These are phyloP conservation scores for Diaporthe sp. DNA, from an alignment of 2,329 filamentous ascomycete genomes.

Conservation along the genomic window DNA sequence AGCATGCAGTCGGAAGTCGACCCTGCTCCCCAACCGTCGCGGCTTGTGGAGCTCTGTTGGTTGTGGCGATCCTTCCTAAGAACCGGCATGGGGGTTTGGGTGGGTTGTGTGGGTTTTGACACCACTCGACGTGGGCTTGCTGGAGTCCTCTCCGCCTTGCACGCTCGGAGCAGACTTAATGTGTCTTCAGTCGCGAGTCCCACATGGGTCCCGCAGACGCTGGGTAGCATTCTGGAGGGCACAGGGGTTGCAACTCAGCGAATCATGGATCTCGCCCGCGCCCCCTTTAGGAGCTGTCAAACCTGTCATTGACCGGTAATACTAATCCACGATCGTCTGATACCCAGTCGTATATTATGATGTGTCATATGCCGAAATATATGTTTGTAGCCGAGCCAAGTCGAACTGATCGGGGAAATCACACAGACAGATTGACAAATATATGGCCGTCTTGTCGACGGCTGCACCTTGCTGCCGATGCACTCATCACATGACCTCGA, in stretches of 20 bases:
- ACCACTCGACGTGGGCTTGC: conserved; percentile 26
- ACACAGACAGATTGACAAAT: background rate
- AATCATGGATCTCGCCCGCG: conserved; percentile 19
- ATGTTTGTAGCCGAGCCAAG: conserved; percentile 34
- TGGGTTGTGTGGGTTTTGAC: conserved; percentile 29
- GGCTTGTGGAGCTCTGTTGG: conserved; percentile 29
- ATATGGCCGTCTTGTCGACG: background rate
- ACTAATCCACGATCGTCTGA: conserved; percentile 32
- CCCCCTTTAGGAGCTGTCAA: conserved; percentile 33
- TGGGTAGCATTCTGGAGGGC: background rate
- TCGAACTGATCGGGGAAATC: background rate
- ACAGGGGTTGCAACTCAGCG: conserved; percentile 10
- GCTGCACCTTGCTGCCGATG: conserved; percentile 21
- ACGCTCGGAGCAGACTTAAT: conserved; percentile 26
- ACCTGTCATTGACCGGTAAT: conserved; percentile 36
- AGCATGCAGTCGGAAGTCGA: conserved; percentile 4
- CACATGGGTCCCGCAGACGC: conserved; percentile 19
- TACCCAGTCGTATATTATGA: conserved; percentile 29
- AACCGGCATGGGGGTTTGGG: conserved; percentile 12
- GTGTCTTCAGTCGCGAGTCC: conserved; percentile 10
- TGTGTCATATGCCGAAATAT: conserved; percentile 37
- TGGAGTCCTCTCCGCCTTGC: conserved; percentile 23
- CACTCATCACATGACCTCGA: conserved; percentile 24
- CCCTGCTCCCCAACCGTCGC: conserved; percentile 23
- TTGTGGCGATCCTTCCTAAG: conserved; percentile 22